Evolutionary conservation across 805 yeast genomes (phyloP).

Genomic region (Myxozyma neglecta): DNA sequence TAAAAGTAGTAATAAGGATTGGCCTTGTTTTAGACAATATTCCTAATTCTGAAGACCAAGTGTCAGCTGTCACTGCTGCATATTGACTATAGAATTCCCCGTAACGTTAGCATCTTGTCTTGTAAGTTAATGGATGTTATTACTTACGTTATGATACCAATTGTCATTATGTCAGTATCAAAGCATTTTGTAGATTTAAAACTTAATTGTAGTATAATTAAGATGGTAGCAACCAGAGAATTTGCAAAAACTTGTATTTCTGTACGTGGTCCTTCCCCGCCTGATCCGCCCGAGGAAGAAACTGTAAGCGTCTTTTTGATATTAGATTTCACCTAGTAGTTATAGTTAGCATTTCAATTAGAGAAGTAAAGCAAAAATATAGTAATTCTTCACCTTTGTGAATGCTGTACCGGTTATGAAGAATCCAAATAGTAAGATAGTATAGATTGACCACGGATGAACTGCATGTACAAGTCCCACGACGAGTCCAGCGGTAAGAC

Average conservation of each 20-base stretch:
- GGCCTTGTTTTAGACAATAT: slow-evolving; percentile 45
- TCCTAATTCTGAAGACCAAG: slow-evolving; percentile 52
- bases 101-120: neutral
- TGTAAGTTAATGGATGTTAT: too few relatives aligned
- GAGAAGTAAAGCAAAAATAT: neutral
- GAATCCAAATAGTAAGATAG: slow-evolving; percentile 42
- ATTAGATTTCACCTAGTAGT: slow-evolving; percentile 39
- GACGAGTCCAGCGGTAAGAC: slow-evolving; percentile 43
- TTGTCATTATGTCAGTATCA: slow-evolving; percentile 20
- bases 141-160: slow-evolving; percentile 38
- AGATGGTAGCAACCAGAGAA: slow-evolving; percentile 43
- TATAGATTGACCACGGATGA: slow-evolving; percentile 42
- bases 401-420: slow-evolving; percentile 44
- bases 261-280: slow-evolving; percentile 42
- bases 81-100: slow-evolving; percentile 39
- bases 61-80: slow-evolving; percentile 49
- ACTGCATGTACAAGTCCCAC: slow-evolving; percentile 46
- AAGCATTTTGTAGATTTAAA: slow-evolving; percentile 5
- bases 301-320: slow-evolving; percentile 42
- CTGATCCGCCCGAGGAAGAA: slow-evolving; percentile 27
- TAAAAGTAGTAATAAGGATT: slow-evolving; percentile 45
- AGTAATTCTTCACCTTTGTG: slow-evolving; percentile 38
- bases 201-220: slow-evolving; percentile 38
- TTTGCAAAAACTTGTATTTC: slow-evolving; percentile 47
- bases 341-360: neutral